Conservation (phyloP, 306 rosid species). For the Adenanthera pavonina region DNA sequence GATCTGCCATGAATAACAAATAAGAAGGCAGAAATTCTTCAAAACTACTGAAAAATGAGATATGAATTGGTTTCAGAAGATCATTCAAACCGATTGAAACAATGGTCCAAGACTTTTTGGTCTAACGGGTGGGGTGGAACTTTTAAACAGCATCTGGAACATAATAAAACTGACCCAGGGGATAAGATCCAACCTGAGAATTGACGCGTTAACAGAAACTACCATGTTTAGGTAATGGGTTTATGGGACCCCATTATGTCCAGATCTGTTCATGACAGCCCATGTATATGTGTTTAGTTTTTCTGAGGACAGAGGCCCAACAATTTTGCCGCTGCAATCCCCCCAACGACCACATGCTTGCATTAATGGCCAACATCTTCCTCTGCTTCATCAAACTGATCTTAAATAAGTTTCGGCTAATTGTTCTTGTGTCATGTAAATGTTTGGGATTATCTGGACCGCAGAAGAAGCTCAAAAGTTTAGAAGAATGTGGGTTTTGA, state of each 20-base stretch:
- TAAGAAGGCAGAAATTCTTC: neutral
- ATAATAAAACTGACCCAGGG: neutral
- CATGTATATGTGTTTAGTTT: constrained; percentile 54
- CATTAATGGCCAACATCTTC: constrained; percentile 43
- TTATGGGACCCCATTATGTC: constrained; percentile 52
- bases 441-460: neutral
- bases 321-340: constrained; percentile 37
- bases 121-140: neutral
- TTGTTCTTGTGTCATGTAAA: constrained; percentile 9
- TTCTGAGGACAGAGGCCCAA: constrained; percentile 37
- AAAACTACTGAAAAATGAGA: neutral
- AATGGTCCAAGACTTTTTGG: no score
- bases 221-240: constrained; percentile 37
- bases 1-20: neutral
- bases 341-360: constrained; percentile 45
- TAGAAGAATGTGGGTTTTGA: constrained; percentile 17
- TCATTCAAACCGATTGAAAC: neutral
- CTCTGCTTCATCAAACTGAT: constrained; percentile 25
- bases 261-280: constrained; percentile 39
- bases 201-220: constrained; percentile 32
- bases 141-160: neutral
- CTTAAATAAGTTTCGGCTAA: neutral
- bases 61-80: neutral
- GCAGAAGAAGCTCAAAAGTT: neutral
- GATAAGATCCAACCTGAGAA: constrained; percentile 41